Evolutionary conservation across 2,329 filamentous ascomycete species (phyloP).

Genomic region (Ophiocordyceps camponoti-saundersi): DNA sequence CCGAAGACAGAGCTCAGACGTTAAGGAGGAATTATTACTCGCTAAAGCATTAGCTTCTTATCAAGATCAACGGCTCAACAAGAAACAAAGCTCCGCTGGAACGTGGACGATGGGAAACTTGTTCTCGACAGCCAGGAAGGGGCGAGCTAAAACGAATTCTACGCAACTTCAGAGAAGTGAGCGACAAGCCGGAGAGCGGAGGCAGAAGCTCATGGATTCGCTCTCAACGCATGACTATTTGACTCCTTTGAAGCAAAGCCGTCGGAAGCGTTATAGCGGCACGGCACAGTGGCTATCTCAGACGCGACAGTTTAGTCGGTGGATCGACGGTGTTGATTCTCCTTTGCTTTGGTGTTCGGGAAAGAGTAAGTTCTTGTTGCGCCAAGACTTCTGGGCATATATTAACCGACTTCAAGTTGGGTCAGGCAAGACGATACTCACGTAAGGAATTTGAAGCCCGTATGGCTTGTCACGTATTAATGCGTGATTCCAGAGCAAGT

Average conservation of each 20-base stretch:
- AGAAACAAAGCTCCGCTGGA: not conserved
- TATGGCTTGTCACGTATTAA: not conserved
- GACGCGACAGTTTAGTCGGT: not conserved
- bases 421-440: not conserved
- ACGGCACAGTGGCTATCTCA: not conserved
- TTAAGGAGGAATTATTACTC: not conserved
- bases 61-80: not conserved
- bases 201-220: not conserved
- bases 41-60: not conserved
- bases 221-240: not conserved
- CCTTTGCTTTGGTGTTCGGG: not conserved
- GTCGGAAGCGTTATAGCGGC: not conserved
- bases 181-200: not conserved
- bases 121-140: not conserved
- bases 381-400: not conserved
- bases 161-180: not conserved
- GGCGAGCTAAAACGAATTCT: not conserved
- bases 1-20: not conserved
- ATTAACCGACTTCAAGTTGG: not conserved
- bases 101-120: not conserved
- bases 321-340: not conserved
- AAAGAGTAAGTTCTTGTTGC: not conserved
- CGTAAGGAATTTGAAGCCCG: not conserved
- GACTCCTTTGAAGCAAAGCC: not conserved
- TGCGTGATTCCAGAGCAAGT: not conserved